Evolutionary conservation across 306 rosid species (phyloP).

Genomic region (Urtica urens): DNA sequence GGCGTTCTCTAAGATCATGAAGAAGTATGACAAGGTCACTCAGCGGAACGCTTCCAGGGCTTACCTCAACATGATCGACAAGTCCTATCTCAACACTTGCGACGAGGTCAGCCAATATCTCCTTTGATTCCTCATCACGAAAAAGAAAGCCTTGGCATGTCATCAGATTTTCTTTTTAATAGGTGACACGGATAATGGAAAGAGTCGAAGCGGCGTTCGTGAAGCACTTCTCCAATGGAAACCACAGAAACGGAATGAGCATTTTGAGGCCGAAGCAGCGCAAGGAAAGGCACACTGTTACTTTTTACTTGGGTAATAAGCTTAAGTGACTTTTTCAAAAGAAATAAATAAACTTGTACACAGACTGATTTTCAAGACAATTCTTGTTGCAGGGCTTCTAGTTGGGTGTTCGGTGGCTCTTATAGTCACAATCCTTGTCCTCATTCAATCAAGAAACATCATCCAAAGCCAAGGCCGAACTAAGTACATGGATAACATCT

Average conservation of each 20-base stretch:
- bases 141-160: too few species aligned
- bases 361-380: too few species aligned
- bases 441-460: conserved; percentile 51
- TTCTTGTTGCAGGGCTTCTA: conserved; percentile 37
- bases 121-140: too few species aligned
- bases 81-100: conserved; percentile 42
- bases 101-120: conserved; percentile 41
- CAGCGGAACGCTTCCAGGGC: conserved; percentile 45
- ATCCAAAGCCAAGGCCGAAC: conserved; percentile 13
- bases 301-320: conserved; percentile 37
- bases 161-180: too few species aligned
- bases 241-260: conserved; percentile 36
- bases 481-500: conserved; percentile 46
- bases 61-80: conserved; percentile 61
- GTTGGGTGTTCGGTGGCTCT: conserved; percentile 43
- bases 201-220: conserved; percentile 52
- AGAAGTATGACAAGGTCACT: conserved; percentile 79
- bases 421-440: conserved; percentile 30
- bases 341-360: too few species aligned
- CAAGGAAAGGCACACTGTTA: conserved; percentile 40
- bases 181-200: conserved; percentile 51
- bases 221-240: conserved; percentile 46
- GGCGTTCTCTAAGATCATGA: conserved; percentile 77
- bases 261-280: conserved; percentile 33
- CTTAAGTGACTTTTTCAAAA: conserved; percentile 1